Evolutionary conservation across 371 early-diverging fungal genomes (phyloP).

Genomic region (Dentiscutata heterogama): DNA sequence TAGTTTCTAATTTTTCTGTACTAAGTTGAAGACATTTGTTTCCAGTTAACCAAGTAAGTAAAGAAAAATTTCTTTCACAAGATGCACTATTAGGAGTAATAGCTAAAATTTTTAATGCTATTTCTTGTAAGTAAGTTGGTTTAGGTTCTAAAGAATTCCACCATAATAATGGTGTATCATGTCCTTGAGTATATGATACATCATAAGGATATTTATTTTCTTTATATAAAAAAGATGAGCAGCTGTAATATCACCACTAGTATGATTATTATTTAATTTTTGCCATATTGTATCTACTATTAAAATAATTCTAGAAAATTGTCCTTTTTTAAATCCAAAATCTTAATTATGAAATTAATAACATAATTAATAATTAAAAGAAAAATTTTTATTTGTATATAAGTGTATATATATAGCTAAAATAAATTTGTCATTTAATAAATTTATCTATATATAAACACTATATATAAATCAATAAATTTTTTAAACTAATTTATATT

Average conservation of each 20-base stretch:
- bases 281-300: too few species aligned
- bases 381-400: too few species aligned
- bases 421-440: too few species aligned
- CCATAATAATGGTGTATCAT: not conserved
- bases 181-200: not conserved
- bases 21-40: not conserved
- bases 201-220: not conserved
- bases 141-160: not conserved
- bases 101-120: not conserved
- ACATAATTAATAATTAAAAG: too few species aligned
- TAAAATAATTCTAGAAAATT: too few species aligned
- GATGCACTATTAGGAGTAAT: constrained; percentile 10
- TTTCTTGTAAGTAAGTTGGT: not conserved
- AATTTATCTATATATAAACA: too few species aligned
- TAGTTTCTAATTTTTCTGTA: not conserved
- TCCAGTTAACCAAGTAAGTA: not conserved
- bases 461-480: not conserved
- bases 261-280: too few species aligned
- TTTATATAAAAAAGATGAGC: not conserved
- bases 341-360: too few species aligned
- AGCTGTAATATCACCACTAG: too few species aligned
- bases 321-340: too few species aligned
- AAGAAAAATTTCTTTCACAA: constrained; percentile 6
- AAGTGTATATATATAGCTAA: too few species aligned
- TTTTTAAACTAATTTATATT: not conserved